These are phyloP conservation scores for Coemansia sp. DNA, from an alignment of 192 early-diverging fungal genomes.

Conservation along the genomic window DNA sequence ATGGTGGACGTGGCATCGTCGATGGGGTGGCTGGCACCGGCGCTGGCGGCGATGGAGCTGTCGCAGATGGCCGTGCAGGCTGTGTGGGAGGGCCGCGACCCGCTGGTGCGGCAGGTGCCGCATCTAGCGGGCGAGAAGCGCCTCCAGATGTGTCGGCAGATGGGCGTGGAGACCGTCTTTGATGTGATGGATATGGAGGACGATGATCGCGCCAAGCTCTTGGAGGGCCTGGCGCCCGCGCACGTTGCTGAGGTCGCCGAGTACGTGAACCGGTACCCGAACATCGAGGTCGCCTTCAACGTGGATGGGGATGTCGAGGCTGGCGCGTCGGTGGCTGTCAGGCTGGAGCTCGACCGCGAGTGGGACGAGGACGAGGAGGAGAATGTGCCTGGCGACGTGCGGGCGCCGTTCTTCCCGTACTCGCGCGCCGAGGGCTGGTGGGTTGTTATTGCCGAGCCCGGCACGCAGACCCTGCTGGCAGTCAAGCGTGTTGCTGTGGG, in stretches of 20 bases:
- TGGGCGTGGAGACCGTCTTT: constrained; percentile 78
- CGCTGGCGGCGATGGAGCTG: constrained; percentile 93
- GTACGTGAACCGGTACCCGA: constrained; percentile 93
- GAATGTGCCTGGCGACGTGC: constrained; percentile 71
- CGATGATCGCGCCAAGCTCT: constrained; percentile 65
- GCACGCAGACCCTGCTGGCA: constrained; percentile 74
- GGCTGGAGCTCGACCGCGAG: constrained; percentile 80
- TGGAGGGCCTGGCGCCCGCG: constrained; percentile 61
- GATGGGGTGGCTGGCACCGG: constrained; percentile 87
- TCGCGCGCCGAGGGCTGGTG: constrained; percentile 96
- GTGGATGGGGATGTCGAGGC: constrained; percentile 59
- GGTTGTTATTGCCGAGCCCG: constrained; percentile 87
- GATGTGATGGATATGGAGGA: constrained; percentile 96
- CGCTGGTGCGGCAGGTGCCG: constrained; percentile 86
- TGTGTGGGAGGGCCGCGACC: constrained; percentile 92
- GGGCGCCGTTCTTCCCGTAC: constrained; percentile 91
- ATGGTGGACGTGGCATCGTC: constrained; percentile 92
- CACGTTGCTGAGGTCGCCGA: constrained; percentile 71
- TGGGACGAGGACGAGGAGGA: constrained; percentile 64
- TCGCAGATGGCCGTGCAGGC: constrained; percentile 98
- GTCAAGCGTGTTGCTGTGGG: constrained; percentile 86
- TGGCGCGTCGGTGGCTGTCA: constrained; percentile 66
- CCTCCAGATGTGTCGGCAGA: constrained; percentile 11
- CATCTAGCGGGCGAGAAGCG: constrained; percentile 54
- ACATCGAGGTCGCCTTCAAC: constrained; percentile 78